These are phyloP conservation scores for Furcasterigmium sp. DNA, from an alignment of 2,329 filamentous ascomycete genomes.

Conservation along the genomic window DNA sequence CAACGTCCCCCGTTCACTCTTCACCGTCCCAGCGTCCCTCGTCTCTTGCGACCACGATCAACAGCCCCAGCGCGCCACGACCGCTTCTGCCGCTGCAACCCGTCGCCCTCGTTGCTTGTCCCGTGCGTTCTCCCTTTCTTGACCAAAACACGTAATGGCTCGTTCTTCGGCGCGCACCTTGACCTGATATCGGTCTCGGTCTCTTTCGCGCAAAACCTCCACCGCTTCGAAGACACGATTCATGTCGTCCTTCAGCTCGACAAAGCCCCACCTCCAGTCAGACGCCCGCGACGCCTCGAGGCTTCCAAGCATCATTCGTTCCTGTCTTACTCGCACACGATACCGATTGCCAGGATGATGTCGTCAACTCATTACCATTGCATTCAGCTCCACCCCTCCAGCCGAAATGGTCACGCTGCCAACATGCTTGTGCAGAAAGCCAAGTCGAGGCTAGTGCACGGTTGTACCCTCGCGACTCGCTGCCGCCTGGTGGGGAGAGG, in stretches of 20 bases:
- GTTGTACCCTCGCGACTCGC: neutral
- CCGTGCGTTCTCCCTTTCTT: too few species aligned
- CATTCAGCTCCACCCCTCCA: neutral
- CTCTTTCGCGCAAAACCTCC: too few species aligned
- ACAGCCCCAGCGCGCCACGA: neutral
- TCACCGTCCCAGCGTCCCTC: neutral
- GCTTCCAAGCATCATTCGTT: too few species aligned
- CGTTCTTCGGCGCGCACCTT: neutral
- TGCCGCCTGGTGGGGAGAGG: neutral
- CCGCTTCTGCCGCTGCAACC: neutral
- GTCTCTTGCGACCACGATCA: neutral
- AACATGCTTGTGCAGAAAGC: slow-evolving; percentile 3
- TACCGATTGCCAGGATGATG: too few species aligned
- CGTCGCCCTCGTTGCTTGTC: neutral
- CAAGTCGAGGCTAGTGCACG: slow-evolving; percentile 3
- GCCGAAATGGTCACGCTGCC: neutral
- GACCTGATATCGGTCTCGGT: too few species aligned
- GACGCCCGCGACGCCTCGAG: too few species aligned
- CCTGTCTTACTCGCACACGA: neutral
- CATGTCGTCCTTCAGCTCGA: too few species aligned
- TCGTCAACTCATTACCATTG: too few species aligned
- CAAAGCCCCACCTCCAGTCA: too few species aligned
- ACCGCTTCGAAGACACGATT: too few species aligned
- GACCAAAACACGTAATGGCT: neutral
- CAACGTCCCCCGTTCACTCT: neutral